Percentiles rank a stretch among this genome's conserved stretches.
phyloP scores from a whole-genome alignment of 495 filamentous ascomycete genomes.

The Tuber microsphaerosporum region DNA sequence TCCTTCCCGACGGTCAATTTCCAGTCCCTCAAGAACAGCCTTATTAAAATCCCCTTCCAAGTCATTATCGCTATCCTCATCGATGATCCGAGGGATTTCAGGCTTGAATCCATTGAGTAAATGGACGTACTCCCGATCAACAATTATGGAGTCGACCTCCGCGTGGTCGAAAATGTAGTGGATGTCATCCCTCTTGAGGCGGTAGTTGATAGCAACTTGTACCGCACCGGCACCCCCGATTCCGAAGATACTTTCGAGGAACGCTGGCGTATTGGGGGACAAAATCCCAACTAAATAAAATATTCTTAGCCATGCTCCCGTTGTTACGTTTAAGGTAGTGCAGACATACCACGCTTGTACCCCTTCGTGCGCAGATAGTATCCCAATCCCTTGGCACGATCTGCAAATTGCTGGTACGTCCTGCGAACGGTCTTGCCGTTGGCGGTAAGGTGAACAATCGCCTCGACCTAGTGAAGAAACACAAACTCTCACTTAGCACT shows the following conservation, averaged over 20 bases:
- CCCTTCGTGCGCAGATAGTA: conserved; percentile 72
- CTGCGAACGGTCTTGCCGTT: conserved; percentile 66
- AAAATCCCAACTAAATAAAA: conserved; percentile 59
- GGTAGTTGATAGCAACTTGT: conserved; percentile 81
- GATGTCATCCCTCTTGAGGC: conserved; percentile 81
- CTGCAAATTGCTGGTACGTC: conserved; percentile 71
- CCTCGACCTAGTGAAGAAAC: conserved; percentile 54
- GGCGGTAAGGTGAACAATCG: conserved; percentile 80
- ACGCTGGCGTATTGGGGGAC: conserved; percentile 86
- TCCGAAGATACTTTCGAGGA: conserved; percentile 82
- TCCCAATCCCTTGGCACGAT: conserved; percentile 75
- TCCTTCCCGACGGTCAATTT: conserved; percentile 57
- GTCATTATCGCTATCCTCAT: conserved; percentile 78
- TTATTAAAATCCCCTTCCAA: conserved; percentile 74
- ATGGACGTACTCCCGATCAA: conserved; percentile 66
- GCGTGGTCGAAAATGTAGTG: conserved; percentile 75
- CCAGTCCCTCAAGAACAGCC: conserved; percentile 72
- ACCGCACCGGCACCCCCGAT: conserved; percentile 77
- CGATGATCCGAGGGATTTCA: conserved; percentile 62
- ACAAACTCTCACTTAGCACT: neutral
- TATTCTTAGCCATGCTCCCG: neutral
- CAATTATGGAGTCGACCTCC: conserved; percentile 78
- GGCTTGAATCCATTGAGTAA: conserved; percentile 67
- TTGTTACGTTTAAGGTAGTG: neutral
- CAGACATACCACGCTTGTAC: conserved; percentile 50